Percentiles rank a stretch among this genome's conserved stretches.
Evolutionary conservation across 2,329 filamentous ascomycete species (phyloP).

Genomic region (Epichloe sibirici): DNA sequence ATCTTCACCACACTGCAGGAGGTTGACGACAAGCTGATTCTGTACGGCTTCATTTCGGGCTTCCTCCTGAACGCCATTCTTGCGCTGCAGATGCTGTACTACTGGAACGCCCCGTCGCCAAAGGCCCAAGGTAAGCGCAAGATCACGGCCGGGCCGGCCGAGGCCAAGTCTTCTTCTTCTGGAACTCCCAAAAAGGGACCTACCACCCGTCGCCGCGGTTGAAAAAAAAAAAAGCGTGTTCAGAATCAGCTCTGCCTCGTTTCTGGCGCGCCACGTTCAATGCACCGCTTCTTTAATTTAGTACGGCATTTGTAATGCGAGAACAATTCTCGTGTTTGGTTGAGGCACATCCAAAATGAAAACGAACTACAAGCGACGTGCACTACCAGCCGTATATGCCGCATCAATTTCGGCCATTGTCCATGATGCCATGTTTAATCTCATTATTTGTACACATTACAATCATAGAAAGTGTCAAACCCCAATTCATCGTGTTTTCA

Average conservation of each 20-base stretch:
- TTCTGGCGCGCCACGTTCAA: not conserved
- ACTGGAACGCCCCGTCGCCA: constrained; percentile 66
- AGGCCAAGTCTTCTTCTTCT: constrained; percentile 16
- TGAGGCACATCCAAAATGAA: too few relatives aligned
- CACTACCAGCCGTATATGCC: too few relatives aligned
- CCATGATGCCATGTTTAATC: too few relatives aligned
- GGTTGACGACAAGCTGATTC: constrained; percentile 90
- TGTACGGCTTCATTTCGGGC: constrained; percentile 87
- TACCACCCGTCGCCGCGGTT: constrained; percentile 32
- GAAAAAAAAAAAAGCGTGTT: constrained; percentile 2
- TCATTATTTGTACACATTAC: too few relatives aligned
- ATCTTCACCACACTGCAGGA: constrained; percentile 98
- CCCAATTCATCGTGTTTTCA: too few relatives aligned
- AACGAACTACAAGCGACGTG: too few relatives aligned
- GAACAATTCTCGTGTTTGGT: too few relatives aligned
- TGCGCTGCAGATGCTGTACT: constrained; percentile 84
- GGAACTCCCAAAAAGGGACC: constrained; percentile 28
- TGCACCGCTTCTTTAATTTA: not conserved
- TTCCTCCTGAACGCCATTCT: constrained; percentile 83
- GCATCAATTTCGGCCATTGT: too few relatives aligned
- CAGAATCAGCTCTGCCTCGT: not conserved
- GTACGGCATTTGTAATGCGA: too few relatives aligned
- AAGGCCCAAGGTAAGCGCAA: constrained; percentile 33
- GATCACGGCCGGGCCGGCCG: constrained; percentile 14
- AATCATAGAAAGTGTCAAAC: too few relatives aligned